Evolutionary conservation across 2,329 filamentous ascomycete genomes (phyloP).

Genomic region (Alternaria conjuncta): DNA sequence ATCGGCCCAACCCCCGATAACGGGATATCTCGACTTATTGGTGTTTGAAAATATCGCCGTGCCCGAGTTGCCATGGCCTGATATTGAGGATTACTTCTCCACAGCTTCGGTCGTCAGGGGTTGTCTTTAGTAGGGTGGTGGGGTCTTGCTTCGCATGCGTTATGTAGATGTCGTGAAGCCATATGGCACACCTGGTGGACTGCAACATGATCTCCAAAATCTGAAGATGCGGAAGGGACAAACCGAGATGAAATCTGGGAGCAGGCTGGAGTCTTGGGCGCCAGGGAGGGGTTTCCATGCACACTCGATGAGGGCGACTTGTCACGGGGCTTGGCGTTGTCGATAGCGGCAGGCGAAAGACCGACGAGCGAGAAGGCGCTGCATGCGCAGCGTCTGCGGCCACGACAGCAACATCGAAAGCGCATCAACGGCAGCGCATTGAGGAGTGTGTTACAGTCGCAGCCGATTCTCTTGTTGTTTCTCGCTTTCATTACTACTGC

Average conservation of each 20-base stretch:
- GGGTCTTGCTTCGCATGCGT: slow-evolving; percentile 23
- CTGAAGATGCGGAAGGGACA: slow-evolving; percentile 1
- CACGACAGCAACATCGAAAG: slow-evolving; percentile 37
- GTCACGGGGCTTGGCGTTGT: slow-evolving; percentile 37
- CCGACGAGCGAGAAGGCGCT: slow-evolving; percentile 29
- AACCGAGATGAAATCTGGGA: slow-evolving; percentile 1
- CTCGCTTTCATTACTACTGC: slow-evolving; percentile 13
- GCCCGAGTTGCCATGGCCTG: background rate
- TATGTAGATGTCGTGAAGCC: slow-evolving; percentile 35
- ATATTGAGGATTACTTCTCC: background rate
- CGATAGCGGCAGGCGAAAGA: slow-evolving; percentile 36
- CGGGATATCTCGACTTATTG: background rate
- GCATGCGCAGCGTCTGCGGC: slow-evolving; percentile 18
- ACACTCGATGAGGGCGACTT: slow-evolving; percentile 8
- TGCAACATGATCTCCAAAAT: background rate
- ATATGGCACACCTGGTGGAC: slow-evolving; percentile 3
- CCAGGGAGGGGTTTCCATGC: background rate
- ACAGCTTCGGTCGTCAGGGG: background rate
- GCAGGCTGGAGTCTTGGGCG: slow-evolving; percentile 1
- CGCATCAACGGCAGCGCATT: slow-evolving; percentile 27
- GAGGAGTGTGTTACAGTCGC: slow-evolving; percentile 18
- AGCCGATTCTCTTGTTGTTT: slow-evolving; percentile 16
- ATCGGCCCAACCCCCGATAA: background rate
- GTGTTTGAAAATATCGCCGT: background rate
- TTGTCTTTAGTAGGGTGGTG: slow-evolving; percentile 1